Conservation (phyloP, 257 asterid species). For the Solanum clarkiae region DNA sequence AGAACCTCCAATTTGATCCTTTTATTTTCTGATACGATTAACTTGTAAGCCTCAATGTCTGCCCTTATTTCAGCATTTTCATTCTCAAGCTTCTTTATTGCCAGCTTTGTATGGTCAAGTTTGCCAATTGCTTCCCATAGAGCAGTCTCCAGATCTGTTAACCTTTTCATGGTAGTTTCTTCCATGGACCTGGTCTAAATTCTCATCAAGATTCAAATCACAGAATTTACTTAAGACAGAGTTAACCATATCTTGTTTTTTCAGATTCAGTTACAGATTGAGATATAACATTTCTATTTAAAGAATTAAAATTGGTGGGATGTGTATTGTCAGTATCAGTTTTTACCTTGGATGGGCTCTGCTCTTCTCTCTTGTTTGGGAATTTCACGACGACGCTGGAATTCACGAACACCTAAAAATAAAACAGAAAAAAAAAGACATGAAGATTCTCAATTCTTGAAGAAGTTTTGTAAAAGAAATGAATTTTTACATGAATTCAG, state of each 20-base stretch:
- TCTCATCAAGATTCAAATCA: conserved; percentile 71
- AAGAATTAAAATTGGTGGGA: neutral
- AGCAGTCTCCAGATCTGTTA: neutral
- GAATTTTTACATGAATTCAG: too few species aligned
- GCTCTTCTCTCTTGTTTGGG: neutral
- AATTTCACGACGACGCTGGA: neutral
- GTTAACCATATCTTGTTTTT: conserved; percentile 65
- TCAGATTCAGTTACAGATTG: neutral
- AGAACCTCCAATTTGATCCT: too few species aligned
- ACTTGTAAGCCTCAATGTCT: too few species aligned
- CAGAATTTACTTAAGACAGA: conserved; percentile 57
- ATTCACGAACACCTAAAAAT: neutral
- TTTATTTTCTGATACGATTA: too few species aligned
- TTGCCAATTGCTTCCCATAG: too few species aligned
- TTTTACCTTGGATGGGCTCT: neutral
- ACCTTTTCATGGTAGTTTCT: conserved; percentile 46
- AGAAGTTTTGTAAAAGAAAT: too few species aligned
- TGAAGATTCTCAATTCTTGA: neutral
- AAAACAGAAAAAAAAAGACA: too few species aligned
- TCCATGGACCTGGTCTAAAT: conserved; percentile 33
- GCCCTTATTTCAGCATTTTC: too few species aligned
- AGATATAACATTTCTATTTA: neutral
- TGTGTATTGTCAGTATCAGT: neutral
- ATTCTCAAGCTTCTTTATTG: neutral
- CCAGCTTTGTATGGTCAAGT: neutral